Base-by-base conservation (phyloP, 768 basidiomycete genomes). In the Lactifluus hygrophoroides region DNA sequence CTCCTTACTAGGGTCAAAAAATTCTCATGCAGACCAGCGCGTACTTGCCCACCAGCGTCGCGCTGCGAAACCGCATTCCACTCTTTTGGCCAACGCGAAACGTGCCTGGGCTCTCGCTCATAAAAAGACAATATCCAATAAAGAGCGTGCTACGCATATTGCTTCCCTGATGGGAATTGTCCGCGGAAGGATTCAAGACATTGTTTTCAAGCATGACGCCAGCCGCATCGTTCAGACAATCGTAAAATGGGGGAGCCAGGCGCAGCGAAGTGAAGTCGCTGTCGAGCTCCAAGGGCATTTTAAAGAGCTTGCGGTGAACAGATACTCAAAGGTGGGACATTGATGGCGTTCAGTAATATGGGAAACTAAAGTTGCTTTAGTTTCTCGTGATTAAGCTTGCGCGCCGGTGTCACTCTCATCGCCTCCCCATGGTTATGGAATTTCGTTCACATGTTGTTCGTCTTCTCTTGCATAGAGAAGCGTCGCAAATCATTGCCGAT, bases 171-270 rank as follows among this genome's bases (percentile, higher is more conserved):
- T 92, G 82, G 73, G 75, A 30, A 77, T 86, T 45, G 83, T 93
- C 21, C 81, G 86, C 21, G 92, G 91, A 5, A 83, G 84, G 64
- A 84, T 95, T 44, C 84, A 85, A 59, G 92, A 94, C 32, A 84
- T 95, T 37, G 86, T 89, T 2, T 80, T 90, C 68, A 95, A 94
- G 70, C 94, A 95, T 66, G 92, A 95, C 70, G 92, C 91, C 8
- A 92, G 90, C 66, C 81, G 86, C 63, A 91, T 91, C 60, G 81
- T 89, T 21, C 87, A 89, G 69, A 88, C 83, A 0, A 75, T 88
- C 13, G 87, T 95, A 48, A 94, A 89, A 67, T 82, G 87, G 58
- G 94, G 94, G 3, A 77, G 81, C 19, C 86, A 78, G 67, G 73
- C 69, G 49, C 87, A 94, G 70, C 72, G 92, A 45, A 81, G 90